Evolutionary conservation across 352 stramenopile species (phyloP).

Genomic region (Phytophthora kernoviae): DNA sequence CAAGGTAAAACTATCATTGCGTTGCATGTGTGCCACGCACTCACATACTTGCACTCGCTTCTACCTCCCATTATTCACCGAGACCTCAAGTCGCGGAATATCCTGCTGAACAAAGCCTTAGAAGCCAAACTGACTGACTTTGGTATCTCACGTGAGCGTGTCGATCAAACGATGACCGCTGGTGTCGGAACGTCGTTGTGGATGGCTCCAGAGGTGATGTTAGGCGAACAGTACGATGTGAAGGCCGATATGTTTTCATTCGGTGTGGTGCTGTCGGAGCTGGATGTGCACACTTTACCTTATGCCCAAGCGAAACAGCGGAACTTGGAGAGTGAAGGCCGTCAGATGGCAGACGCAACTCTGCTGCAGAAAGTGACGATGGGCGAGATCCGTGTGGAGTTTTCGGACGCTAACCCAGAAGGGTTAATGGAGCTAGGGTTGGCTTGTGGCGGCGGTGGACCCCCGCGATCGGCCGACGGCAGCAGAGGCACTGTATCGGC

Average conservation of each 20-base stretch:
- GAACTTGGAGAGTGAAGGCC: constrained; percentile 4
- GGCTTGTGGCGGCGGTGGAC: constrained; percentile 25
- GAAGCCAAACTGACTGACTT: constrained; percentile 73
- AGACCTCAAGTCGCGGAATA: constrained; percentile 46
- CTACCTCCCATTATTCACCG: constrained; percentile 30
- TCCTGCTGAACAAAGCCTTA: constrained; percentile 35
- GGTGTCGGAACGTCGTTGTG: constrained; percentile 20
- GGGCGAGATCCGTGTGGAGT: constrained; percentile 18
- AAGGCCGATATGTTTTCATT: constrained; percentile 27
- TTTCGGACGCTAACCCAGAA: constrained; percentile 13
- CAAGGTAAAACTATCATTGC: constrained; percentile 37
- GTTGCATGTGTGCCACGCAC: constrained; percentile 30
- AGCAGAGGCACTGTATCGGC: constrained; percentile 24
- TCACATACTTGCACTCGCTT: constrained; percentile 30
- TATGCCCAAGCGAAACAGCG: constrained; percentile 45
- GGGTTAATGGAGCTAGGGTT: constrained; percentile 16
- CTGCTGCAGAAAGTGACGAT: constrained; percentile 24
- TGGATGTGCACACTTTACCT: constrained; percentile 48
- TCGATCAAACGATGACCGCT: constrained; percentile 39
- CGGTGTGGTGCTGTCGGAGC: constrained; percentile 43
- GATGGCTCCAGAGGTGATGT: constrained; percentile 25
- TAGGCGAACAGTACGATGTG: constrained; percentile 18
- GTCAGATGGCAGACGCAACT: constrained; percentile 9
- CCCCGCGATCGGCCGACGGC: constrained; percentile 19
- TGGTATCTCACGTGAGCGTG: constrained; percentile 49